Conservation (phyloP, 345 rosid species). For the Populus tremula region DNA sequence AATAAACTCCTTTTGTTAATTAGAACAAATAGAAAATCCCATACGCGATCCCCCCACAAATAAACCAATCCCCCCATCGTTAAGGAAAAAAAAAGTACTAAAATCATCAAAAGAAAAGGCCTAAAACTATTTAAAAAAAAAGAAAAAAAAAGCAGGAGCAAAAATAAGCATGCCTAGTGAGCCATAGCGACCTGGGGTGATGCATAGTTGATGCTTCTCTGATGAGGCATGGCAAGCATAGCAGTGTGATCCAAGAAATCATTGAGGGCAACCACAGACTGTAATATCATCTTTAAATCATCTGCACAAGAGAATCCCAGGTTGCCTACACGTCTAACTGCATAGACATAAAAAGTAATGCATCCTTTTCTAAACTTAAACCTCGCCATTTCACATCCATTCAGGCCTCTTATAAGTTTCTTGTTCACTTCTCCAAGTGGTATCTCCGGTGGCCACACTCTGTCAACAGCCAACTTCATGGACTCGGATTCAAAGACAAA, state of each 20-base stretch:
- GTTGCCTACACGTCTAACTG: constrained; percentile 55
- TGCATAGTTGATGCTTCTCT: constrained; percentile 63
- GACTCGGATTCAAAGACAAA: constrained; percentile 83
- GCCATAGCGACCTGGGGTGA: constrained; percentile 67
- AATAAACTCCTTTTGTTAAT: constrained; percentile 3
- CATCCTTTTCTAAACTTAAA: constrained; percentile 95
- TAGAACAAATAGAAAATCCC: neutral
- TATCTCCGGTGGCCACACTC: constrained; percentile 80
- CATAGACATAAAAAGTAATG: constrained; percentile 93
- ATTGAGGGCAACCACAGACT: constrained; percentile 81
- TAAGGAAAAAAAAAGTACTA: constrained; percentile 5
- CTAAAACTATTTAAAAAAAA: neutral
- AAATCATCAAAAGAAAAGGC: constrained; percentile 9
- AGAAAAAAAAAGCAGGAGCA: neutral
- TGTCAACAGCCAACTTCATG: constrained; percentile 51
- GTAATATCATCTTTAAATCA: constrained; percentile 67
- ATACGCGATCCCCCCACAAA: constrained; percentile 26
- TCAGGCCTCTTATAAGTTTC: constrained; percentile 64
- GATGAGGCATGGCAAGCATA: constrained; percentile 91
- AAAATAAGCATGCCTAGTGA: constrained; percentile 34
- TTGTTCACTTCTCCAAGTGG: constrained; percentile 85
- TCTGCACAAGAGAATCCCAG: constrained; percentile 68
- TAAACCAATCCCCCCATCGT: constrained; percentile 37
- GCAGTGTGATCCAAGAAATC: constrained; percentile 98
- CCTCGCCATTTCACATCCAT: constrained; percentile 79